Conservation (phyloP, 192 early-diverging fungal genomes). For the Coemansia sp. region DNA sequence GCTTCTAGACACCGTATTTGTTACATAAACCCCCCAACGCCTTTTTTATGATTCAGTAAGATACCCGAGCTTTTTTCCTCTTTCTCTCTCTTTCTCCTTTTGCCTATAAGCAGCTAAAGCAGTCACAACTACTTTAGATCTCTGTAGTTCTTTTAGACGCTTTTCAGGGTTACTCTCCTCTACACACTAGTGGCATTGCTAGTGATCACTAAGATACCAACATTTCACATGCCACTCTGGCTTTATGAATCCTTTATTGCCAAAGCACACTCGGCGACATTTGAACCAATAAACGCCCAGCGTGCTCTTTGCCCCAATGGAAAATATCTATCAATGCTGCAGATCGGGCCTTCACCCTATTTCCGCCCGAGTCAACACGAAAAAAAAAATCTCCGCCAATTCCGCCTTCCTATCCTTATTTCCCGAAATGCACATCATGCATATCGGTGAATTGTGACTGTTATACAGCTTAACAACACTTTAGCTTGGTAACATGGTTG, state of each 20-base stretch:
- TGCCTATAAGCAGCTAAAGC: no score
- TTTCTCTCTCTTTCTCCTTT: neutral
- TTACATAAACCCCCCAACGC: slow-evolving; percentile 2
- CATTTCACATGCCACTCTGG: no score
- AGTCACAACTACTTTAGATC: no score
- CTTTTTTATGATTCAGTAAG: neutral
- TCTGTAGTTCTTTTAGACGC: no score
- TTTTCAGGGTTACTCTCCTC: no score
- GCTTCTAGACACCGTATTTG: slow-evolving; percentile 10
- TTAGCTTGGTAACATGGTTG: slow-evolving; percentile 52
- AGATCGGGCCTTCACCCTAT: neutral
- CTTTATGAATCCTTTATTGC: no score
- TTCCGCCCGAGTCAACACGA: slow-evolving; percentile 1
- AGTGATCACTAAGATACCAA: no score
- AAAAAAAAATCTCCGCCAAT: neutral
- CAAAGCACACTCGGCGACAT: neutral
- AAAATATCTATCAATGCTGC: slow-evolving; percentile 1
- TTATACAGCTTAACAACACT: slow-evolving; percentile 26
- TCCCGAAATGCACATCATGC: slow-evolving; percentile 6
- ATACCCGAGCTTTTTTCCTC: neutral
- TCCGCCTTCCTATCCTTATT: neutral
- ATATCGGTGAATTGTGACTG: neutral
- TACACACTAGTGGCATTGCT: no score
- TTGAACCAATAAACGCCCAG: neutral
- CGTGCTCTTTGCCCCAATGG: slow-evolving; percentile 3